Conservation (phyloP, 1,284 basidiomycete species). For the Ustilago tritici region DNA sequence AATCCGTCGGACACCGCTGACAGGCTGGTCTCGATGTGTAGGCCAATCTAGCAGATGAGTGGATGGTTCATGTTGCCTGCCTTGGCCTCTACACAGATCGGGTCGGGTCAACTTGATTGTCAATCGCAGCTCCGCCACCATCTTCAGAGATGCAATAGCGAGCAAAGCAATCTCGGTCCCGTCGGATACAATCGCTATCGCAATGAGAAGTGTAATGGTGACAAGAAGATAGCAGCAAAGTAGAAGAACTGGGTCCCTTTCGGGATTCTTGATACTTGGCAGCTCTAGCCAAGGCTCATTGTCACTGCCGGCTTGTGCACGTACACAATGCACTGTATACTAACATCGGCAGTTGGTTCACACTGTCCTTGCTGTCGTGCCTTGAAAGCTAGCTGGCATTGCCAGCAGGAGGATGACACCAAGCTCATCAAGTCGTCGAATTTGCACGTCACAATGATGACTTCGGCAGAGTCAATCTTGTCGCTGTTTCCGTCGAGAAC, state of each 20-base stretch:
- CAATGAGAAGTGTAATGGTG: not conserved
- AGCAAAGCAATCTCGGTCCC: not conserved
- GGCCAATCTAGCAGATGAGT: conserved; percentile 1
- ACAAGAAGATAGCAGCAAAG: no score
- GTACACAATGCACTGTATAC: not conserved
- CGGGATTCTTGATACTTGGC: not conserved
- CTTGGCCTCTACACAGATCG: not conserved
- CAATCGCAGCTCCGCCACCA: not conserved
- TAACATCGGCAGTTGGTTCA: not conserved
- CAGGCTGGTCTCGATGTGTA: not conserved
- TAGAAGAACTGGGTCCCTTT: not conserved
- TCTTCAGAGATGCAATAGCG: not conserved
- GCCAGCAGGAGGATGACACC: not conserved
- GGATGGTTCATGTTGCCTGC: not conserved
- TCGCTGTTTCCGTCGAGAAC: not conserved
- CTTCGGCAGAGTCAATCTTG: not conserved
- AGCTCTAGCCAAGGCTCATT: not conserved
- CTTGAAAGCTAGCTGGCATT: not conserved
- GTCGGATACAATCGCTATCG: not conserved
- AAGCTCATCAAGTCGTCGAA: not conserved
- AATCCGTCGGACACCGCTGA: conserved; percentile 1
- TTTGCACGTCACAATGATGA: not conserved
- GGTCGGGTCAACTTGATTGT: not conserved
- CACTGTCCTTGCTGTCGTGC: not conserved
- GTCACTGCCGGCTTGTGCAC: not conserved